Evolutionary conservation across 306 rosid species (phyloP), one percentile per base, ranked within the genome.

Genomic region (Casuarina cunninghamiana): DNA sequence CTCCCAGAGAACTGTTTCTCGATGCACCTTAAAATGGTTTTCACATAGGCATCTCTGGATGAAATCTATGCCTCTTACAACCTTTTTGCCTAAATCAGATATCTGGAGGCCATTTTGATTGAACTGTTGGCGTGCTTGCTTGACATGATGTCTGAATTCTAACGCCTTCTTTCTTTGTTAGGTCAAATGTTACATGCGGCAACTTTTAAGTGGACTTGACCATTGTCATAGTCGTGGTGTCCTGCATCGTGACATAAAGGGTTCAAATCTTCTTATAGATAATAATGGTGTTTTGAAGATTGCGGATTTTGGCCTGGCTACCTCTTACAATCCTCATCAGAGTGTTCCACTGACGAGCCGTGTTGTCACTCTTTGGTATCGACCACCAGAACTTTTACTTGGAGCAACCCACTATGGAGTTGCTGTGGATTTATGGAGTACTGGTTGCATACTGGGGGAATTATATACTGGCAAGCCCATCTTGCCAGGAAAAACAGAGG

Each of bases 401-500:
- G 98, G 98, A 82, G 94, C 92, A 61, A 88, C 98, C 46, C 86
- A 80, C 62, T 94, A 94, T 76, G 97, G 95, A 53, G 98, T 89
- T 83, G 97, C 88, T 2, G 98, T 94, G 80, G 98, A 94, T 81
- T 77, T 94, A 80, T 94, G 98, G 98, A 94, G 98, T 73, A 65
- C 91, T 2, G 98, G 98, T 82, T 94, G 98, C 87, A 90, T 94
- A 84, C 88, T 94, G 38, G 98, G 97, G 58, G 98, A 94, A 87
- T 85, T 94, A 70, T 92, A 89, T 81, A 38, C 88, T 75, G 95
- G 98, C 81, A 88, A 86, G 84, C 98, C 98, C 26, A 89, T 94
- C 83, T 87, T 94, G 71, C 98, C 97, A 2, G 98, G 97, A 78
- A 94, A 92, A 88, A 94, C 98, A 1, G 98, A 94, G 98, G 98